Evolutionary conservation across 129 eudicot species (phyloP), one percentile per base, ranked within the genome.

Genomic region (Chrysanthemum makinoi): DNA sequence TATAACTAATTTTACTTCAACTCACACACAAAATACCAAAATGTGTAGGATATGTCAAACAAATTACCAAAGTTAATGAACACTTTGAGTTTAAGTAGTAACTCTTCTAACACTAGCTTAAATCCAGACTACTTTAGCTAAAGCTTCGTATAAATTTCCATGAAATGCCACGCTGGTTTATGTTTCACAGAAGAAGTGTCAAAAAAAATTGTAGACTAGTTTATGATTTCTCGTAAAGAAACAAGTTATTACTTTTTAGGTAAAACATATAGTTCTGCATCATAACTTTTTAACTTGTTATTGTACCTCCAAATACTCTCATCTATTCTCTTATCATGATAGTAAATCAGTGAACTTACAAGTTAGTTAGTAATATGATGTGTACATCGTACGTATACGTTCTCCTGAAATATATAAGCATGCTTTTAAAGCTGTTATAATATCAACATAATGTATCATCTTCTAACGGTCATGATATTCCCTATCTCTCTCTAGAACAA

Each of bases 381-480:
- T 65, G 18, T 55, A 6, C n/a, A 24, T 10, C 12, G 46, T 16
- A 35, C 39, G 30, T 62, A 30, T 66, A 56, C 9, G 28, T 64
- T 65, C 47, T 66, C 46, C 65, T 65, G 48, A 60, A 20, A 60
- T 60, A 63, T 49, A 52, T 56, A 78, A 58, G 83, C 79, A 79
- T 79, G 83, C 83, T 79, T 73, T 72, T 79, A 79, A 79, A 73
- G 83, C 70, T 72, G 78, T 35, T 61, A 61, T 24, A n/a, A 19
- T 46, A 20, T 52, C 11, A 69, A 69, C 63, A 63, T 52, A 65
- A 79, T 58, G 56, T 19, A 47, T 47, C 16, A 48, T 76, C 69
- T 15, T 66, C 56, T 74, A 79, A 72, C 82, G 77, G 78, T 66
- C 82, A 55, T 7, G 26, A 64, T 51, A 49, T 46, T 52, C 55